Percentiles rank a stretch among this genome's conserved stretches.
phyloP scores from a whole-genome alignment of 192 early-diverging fungal species.

The Glomus cerebriforme region DNA sequence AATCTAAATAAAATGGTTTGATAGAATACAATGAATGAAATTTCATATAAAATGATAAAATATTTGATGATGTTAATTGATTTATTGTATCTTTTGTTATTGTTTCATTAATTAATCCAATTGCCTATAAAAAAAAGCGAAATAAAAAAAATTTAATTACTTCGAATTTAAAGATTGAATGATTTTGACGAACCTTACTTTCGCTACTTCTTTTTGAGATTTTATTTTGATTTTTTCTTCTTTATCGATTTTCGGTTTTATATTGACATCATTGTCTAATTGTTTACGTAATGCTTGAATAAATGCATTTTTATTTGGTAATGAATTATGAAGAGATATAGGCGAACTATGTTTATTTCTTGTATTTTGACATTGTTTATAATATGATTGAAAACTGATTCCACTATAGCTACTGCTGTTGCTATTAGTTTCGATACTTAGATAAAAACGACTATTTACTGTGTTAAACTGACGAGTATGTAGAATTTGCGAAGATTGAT shows the following conservation, averaged over 20 bases:
- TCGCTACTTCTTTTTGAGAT: neutral
- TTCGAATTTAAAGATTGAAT: neutral
- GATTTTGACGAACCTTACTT: conserved; percentile 26
- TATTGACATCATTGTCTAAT: neutral
- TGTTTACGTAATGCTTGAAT: conserved; percentile 8
- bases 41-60: conserved; percentile 18
- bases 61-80: neutral
- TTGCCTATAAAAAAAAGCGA: conserved; percentile 10
- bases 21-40: neutral
- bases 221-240: conserved; percentile 6
- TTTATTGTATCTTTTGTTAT: neutral
- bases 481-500: neutral
- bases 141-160: neutral
- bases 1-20: conserved; percentile 7
- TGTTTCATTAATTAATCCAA: conserved; percentile 1
- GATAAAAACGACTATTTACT: neutral
- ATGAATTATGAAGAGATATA: neutral
- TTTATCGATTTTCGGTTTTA: neutral
- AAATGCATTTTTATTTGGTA: conserved; percentile 23
- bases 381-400: neutral
- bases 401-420: neutral
- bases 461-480: neutral
- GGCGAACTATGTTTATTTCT: neutral
- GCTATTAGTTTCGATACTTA: neutral
- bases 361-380: neutral